These are phyloP conservation scores for Lyophyllum decastes DNA, from an alignment of 768 basidiomycete genomes.

Conservation along the genomic window DNA sequence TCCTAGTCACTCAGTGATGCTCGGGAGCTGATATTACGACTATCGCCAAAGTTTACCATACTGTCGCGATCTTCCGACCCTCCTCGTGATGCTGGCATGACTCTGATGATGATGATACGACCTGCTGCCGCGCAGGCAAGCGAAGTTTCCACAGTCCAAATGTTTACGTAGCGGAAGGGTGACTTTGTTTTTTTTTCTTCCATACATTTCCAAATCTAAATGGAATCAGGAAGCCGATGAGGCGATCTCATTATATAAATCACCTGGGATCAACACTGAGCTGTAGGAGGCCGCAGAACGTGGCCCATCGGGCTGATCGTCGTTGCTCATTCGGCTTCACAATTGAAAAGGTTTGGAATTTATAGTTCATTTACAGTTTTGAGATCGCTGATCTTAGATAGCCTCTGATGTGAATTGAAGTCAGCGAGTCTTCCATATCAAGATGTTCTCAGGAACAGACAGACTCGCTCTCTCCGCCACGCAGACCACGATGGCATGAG, in stretches of 20 bases:
- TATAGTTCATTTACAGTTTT: constrained; percentile 37
- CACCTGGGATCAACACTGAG: neutral
- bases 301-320: neutral
- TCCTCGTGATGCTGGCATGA: neutral
- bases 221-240: neutral
- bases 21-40: neutral
- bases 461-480: constrained; percentile 34
- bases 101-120: too few species aligned
- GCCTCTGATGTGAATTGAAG: constrained; percentile 35
- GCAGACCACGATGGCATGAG: constrained; percentile 42
- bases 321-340: constrained; percentile 15
- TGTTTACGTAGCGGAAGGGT: neutral
- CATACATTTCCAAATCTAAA: neutral
- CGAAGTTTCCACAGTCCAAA: neutral
- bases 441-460: constrained; percentile 20
- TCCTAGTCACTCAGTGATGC: neutral
- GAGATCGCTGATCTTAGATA: constrained; percentile 42
- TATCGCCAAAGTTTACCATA: neutral
- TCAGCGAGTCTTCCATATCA: constrained; percentile 30
- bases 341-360: constrained; percentile 24
- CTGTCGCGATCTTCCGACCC: constrained; percentile 6
- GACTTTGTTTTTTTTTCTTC: neutral
- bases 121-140: neutral
- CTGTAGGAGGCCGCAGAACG: neutral
- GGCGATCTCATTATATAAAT: neutral